Percentiles rank a stretch among this genome's conserved stretches.
phyloP scores from a whole-genome alignment of 345 rosid genomes.

The Gossypium arboreum region DNA sequence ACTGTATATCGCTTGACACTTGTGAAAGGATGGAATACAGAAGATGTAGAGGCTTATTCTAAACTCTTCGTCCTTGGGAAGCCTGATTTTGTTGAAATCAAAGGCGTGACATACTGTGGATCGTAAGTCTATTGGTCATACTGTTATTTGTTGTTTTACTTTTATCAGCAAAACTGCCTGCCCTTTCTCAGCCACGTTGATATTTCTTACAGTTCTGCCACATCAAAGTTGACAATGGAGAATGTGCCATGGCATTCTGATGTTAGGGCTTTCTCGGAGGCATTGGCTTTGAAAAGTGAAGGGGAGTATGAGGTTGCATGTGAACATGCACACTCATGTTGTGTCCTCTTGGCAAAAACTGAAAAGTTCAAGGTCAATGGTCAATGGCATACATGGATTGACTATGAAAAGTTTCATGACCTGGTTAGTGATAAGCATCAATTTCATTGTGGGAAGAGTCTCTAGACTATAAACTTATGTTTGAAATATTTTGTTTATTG shows the following conservation, averaged over 20 bases:
- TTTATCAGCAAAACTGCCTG: conserved; percentile 1
- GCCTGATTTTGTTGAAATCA: conserved; percentile 96
- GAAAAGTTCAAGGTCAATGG: conserved; percentile 81
- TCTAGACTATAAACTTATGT: neutral
- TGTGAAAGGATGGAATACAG: conserved; percentile 32
- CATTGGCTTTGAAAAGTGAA: conserved; percentile 60
- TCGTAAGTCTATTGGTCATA: conserved; percentile 42
- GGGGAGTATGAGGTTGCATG: conserved; percentile 97
- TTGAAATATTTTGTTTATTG: conserved; percentile 4
- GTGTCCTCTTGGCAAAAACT: conserved; percentile 80
- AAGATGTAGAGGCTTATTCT: conserved; percentile 81
- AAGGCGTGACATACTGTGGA: conserved; percentile 97
- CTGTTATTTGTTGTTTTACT: neutral
- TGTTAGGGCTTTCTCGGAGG: conserved; percentile 93
- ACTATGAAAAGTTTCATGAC: conserved; percentile 91
- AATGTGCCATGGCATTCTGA: conserved; percentile 90
- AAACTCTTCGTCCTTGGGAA: conserved; percentile 79
- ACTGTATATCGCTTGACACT: conserved; percentile 18
- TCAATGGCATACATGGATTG: conserved; percentile 94
- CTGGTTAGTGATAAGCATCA: conserved; percentile 50
- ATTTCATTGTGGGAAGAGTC: conserved; percentile 1
- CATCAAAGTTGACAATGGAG: conserved; percentile 96
- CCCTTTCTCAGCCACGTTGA: conserved; percentile 13
- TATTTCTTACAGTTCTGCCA: conserved; percentile 57
- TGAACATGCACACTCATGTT: conserved; percentile 91